Evolutionary conservation across 345 rosid genomes (phyloP).

Genomic region (Citrus sinensis): DVS_A1.0 CM039161.1:2748001-2748500

Average conservation of each 20-base stretch:
- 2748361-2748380: not conserved
- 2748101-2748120: conserved; percentile 34
- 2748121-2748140: conserved; percentile 22
- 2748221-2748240: conserved; percentile 43
- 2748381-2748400: not conserved
- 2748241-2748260: conserved; percentile 2
- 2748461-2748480: not conserved
- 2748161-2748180: conserved; percentile 45
- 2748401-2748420: not conserved
- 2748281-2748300: conserved; percentile 12
- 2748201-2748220: conserved; percentile 37
- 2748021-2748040: conserved; percentile 16
- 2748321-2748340: conserved; percentile 15
- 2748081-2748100: conserved; percentile 12
- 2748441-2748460: not conserved
- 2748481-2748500: not conserved
- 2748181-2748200: conserved; percentile 56
- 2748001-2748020: conserved; percentile 12
- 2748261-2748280: conserved; percentile 15
- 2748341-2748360: not conserved
- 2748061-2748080: conserved; percentile 8
- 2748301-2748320: conserved; percentile 18
- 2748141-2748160: conserved; percentile 28
- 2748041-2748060: conserved; percentile 5
- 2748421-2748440: not conserved